Evolutionary conservation across 169 alveolate genomes (phyloP).

Genomic region (Eimeria brunetti): DNA sequence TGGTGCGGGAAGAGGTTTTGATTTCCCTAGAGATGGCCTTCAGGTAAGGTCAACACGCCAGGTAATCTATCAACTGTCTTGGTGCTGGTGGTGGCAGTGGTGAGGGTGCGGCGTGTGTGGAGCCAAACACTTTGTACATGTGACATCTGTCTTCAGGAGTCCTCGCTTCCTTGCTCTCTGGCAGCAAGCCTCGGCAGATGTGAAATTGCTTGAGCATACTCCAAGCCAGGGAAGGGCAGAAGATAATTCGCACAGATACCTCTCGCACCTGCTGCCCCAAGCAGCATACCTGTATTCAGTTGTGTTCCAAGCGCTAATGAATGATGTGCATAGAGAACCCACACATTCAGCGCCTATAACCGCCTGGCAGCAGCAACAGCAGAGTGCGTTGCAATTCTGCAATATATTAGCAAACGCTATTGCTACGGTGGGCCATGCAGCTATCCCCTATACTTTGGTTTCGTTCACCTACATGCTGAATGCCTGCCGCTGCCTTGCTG

Average conservation of each 20-base stretch:
- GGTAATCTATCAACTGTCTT: not conserved
- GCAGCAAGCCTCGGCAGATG: slow-evolving; percentile 17
- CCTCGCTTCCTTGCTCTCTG: slow-evolving; percentile 21
- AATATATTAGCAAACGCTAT: not conserved
- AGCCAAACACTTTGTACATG: not conserved
- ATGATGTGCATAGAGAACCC: not conserved
- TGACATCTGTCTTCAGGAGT: not conserved
- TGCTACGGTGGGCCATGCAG: not conserved
- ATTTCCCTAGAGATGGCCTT: slow-evolving; percentile 7
- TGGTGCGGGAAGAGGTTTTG: slow-evolving; percentile 13
- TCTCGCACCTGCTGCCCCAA: not conserved
- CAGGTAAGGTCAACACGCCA: not conserved
- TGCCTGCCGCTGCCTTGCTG: slow-evolving; percentile 45
- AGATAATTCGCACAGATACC: not conserved
- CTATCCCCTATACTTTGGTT: not conserved
- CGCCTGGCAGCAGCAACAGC: slow-evolving; percentile 40
- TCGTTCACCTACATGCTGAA: not conserved
- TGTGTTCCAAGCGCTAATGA: slow-evolving; percentile 45
- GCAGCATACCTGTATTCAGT: slow-evolving; percentile 38
- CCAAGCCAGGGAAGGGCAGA: not conserved
- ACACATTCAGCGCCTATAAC: not conserved
- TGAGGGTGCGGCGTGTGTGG: not conserved
- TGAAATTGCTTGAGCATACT: not conserved
- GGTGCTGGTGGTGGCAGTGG: not conserved
- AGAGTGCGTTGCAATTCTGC: slow-evolving; percentile 13